phyloP scores from a whole-genome alignment of 1,284 basidiomycete species.

The Thelephora terrestris region DNA sequence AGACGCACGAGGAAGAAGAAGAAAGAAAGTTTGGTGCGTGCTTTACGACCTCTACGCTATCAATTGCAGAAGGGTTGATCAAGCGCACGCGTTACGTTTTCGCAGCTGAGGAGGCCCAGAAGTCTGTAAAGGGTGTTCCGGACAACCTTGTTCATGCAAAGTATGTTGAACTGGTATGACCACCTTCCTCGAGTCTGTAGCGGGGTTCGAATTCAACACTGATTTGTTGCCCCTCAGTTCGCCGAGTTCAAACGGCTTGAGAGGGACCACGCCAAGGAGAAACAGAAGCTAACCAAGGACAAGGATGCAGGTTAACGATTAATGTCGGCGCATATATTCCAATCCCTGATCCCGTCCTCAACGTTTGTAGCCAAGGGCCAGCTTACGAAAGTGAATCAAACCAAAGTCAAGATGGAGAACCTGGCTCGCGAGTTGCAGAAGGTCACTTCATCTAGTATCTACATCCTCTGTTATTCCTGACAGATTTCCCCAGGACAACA shows the following conservation, averaged over 20 bases:
- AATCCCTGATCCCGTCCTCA: slow-evolving; percentile 1
- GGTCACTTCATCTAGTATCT: slow-evolving; percentile 29
- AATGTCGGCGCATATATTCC: slow-evolving; percentile 8
- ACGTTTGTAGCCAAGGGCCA: slow-evolving; percentile 57
- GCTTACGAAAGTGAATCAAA: slow-evolving; percentile 75
- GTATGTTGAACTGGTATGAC: slow-evolving; percentile 69
- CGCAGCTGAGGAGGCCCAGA: slow-evolving; percentile 74
- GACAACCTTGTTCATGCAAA: slow-evolving; percentile 73
- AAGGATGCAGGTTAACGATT: slow-evolving; percentile 64
- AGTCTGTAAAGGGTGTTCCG: slow-evolving; percentile 66
- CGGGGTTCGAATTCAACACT: neutral
- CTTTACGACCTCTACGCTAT: slow-evolving; percentile 1
- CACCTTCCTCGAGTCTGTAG: neutral
- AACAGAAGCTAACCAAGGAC: slow-evolving; percentile 77
- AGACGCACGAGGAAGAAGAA: slow-evolving; percentile 75
- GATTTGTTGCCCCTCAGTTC: slow-evolving; percentile 37
- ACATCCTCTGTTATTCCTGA: slow-evolving; percentile 9
- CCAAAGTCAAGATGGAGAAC: slow-evolving; percentile 80
- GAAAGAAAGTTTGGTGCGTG: slow-evolving; percentile 60
- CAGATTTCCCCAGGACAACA: slow-evolving; percentile 55
- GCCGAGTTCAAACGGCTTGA: slow-evolving; percentile 75
- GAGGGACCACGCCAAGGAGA: slow-evolving; percentile 78
- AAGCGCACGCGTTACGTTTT: slow-evolving; percentile 7
- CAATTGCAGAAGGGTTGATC: slow-evolving; percentile 1
- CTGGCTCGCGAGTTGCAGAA: slow-evolving; percentile 78